Base-by-base conservation (phyloP, 176 grass and related monocot species). In the Avena eriantha region DNA sequence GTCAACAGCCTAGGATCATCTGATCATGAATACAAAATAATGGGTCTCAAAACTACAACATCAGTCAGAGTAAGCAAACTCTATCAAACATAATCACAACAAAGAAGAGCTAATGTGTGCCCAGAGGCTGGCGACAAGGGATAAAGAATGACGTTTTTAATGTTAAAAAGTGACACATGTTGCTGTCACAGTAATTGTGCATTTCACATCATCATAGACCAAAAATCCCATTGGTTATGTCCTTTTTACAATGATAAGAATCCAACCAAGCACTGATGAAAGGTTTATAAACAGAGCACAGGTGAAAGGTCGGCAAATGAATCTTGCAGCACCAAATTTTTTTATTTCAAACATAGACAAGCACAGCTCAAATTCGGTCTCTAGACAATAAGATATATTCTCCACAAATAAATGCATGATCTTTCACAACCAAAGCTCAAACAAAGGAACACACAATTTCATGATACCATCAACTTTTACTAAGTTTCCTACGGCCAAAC, bases 241-340 rank as follows among this genome's bases (percentile, higher is more conserved):
- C 54, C 68, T 78, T 69, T 22, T 73, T 77, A 72, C 23, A 55
- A 3, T 22, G 33, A 76, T 67, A 77, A 5, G 0, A 13, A 53
- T 56, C 72, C 19, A 65, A 50, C 18, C 43, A 16, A 76, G 19
- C 18, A 77, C 29, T 31, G 15, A 17, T 57, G 9, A 31, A 69
- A 19, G 16, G 18, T 63, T 29, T 68, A 46, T 2, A 45, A 16
- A 23, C 13, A 22, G 60, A 35, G 51, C 39, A 35, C 24, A 15
- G 7, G 39, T 16, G n/a, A 26, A 69, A 85, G n/a, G 22, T 46
- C 53, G 3, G 4, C 17, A 82, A 17, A 60, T 16, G 3, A 15
- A 57, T 67, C 49, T 36, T 67, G 60, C 79, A 77, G 45, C 73
- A 77, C 57, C n/a, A 46, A 57, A 79, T n/a, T n/a, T n/a, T n/a